A percentile compares a stretch with the other conserved stretches of the same genome.
Evolutionary conservation across 257 asterid species (phyloP).

Genomic region (Jacaranda copaia): DNA sequence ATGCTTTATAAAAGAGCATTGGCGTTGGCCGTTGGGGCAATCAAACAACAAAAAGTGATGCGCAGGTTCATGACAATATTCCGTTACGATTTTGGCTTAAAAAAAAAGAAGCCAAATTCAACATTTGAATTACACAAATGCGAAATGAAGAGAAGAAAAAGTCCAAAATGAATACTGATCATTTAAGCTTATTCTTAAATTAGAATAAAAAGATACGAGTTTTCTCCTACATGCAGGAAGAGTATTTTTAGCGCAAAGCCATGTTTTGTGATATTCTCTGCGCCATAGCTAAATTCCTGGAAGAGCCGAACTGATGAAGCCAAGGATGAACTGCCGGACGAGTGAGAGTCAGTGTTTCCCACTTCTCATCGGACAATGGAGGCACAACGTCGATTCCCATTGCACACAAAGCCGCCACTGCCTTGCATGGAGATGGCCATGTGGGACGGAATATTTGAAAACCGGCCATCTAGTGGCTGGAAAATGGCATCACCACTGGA

Average conservation of each 20-base stretch:
- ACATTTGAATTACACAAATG: too few species aligned
- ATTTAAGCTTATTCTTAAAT: too few species aligned
- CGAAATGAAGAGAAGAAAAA: too few species aligned
- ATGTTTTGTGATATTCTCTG: neutral
- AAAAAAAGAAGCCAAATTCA: too few species aligned
- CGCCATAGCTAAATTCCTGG: conserved; percentile 27
- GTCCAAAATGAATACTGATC: too few species aligned
- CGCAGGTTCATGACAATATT: too few species aligned
- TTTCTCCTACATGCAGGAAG: too few species aligned
- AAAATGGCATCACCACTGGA: conserved; percentile 34
- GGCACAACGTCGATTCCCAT: conserved; percentile 57
- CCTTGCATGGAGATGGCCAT: conserved; percentile 51
- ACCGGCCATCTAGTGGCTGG: conserved; percentile 49
- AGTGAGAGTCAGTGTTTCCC: conserved; percentile 21
- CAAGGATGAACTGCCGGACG: conserved; percentile 99
- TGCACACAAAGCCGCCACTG: conserved; percentile 48
- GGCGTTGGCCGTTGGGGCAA: too few species aligned
- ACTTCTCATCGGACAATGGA: conserved; percentile 71
- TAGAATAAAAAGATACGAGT: too few species aligned
- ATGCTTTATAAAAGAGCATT: too few species aligned
- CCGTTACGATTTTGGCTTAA: too few species aligned
- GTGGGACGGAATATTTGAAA: conserved; percentile 39
- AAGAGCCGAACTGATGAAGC: conserved; percentile 51
- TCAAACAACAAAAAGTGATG: too few species aligned
- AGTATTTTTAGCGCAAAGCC: conserved; percentile 24